Evolutionary conservation across 257 asterid species (phyloP).

Genomic region (Ilex aquifolium): DNA sequence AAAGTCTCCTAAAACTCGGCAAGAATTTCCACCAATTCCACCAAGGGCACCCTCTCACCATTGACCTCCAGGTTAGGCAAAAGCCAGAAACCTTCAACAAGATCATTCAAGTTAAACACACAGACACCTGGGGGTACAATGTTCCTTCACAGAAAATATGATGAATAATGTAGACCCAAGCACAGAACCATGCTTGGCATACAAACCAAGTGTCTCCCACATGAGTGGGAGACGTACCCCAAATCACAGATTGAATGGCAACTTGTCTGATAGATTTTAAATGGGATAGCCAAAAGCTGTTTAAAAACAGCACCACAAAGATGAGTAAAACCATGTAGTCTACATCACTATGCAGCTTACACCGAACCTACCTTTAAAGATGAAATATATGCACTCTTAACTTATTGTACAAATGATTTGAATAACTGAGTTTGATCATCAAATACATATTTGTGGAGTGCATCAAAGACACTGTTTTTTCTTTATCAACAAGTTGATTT

Average conservation of each 20-base stretch:
- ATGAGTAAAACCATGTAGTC: neutral
- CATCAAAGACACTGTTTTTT: too few species aligned
- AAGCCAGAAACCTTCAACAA: slow-evolving; percentile 96
- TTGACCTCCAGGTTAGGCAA: slow-evolving; percentile 83
- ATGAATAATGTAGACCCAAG: slow-evolving; percentile 43
- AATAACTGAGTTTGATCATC: too few species aligned
- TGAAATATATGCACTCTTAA: neutral
- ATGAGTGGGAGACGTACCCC: slow-evolving; percentile 1
- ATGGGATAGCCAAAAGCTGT: neutral
- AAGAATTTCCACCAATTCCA: slow-evolving; percentile 73
- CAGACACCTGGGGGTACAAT: slow-evolving; percentile 22
- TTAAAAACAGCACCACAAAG: neutral
- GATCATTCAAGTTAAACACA: slow-evolving; percentile 86
- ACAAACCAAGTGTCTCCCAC: slow-evolving; percentile 14
- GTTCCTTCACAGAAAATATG: slow-evolving; percentile 58
- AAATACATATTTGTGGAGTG: too few species aligned
- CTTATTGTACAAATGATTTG: too few species aligned
- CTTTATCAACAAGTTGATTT: too few species aligned
- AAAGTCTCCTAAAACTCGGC: slow-evolving; percentile 91
- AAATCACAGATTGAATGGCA: neutral
- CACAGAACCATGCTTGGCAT: slow-evolving; percentile 41
- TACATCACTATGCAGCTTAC: neutral
- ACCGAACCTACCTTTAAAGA: neutral
- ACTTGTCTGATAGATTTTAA: neutral
- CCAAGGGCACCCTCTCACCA: slow-evolving; percentile 98